phyloP scores from a whole-genome alignment of 2,329 filamentous ascomycete species.

The Colletotrichum orbiculare region DNA sequence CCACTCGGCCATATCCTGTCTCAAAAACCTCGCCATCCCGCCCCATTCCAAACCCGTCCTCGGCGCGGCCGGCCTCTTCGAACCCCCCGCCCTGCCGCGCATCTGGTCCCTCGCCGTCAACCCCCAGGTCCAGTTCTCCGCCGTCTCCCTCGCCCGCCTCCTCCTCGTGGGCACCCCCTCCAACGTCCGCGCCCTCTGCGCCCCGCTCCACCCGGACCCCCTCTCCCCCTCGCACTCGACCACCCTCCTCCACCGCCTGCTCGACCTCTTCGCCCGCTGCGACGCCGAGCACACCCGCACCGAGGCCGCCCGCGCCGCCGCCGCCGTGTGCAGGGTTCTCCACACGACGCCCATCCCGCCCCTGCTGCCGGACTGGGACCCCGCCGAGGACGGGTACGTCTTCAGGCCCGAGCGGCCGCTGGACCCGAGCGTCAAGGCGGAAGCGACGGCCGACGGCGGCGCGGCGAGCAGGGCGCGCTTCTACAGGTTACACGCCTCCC shows the following conservation, averaged over 20 bases:
- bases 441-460: slow-evolving; percentile 37
- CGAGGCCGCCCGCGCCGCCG: slow-evolving; percentile 67
- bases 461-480: slow-evolving; percentile 49
- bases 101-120: slow-evolving; percentile 64
- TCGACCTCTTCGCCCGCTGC: slow-evolving; percentile 50
- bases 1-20: slow-evolving; percentile 68
- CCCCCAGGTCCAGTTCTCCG: slow-evolving; percentile 61
- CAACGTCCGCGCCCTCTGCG: slow-evolving; percentile 64
- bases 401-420: slow-evolving; percentile 34
- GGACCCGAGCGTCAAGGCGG: slow-evolving; percentile 19
- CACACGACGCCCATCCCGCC: slow-evolving; percentile 54
- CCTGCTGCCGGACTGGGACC: slow-evolving; percentile 48
- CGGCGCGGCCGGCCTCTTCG: slow-evolving; percentile 57
- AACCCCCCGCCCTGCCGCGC: slow-evolving; percentile 58
- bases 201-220: slow-evolving; percentile 49
- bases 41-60: slow-evolving; percentile 63
- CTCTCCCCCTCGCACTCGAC: slow-evolving; percentile 39
- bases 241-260: slow-evolving; percentile 50
- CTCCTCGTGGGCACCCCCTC: slow-evolving; percentile 63
- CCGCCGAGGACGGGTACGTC: slow-evolving; percentile 44
- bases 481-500: slow-evolving; percentile 55
- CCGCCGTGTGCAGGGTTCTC: slow-evolving; percentile 64
- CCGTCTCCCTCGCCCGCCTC: slow-evolving; percentile 67
- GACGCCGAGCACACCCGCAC: slow-evolving; percentile 65
- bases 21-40: slow-evolving; percentile 74